Base-by-base conservation (phyloP, 1,284 basidiomycete genomes). In the Neonothopanus nambi region DNA sequence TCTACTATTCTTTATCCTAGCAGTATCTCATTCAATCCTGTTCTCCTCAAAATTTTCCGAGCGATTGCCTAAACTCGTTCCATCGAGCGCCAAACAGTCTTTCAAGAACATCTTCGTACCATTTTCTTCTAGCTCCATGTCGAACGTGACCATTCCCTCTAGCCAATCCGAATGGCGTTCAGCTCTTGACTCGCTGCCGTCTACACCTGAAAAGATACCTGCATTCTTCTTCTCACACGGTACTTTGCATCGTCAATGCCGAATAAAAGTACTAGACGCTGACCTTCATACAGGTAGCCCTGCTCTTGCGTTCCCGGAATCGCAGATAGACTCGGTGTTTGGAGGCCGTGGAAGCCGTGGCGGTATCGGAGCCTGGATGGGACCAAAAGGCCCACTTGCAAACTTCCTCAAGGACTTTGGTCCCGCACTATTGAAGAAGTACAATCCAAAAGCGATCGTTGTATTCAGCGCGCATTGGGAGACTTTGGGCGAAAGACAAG, bases 401-500 rank as follows among this genome's bases (percentile, higher is more conserved):
- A 63, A 65, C 7, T 92, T 91, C 66, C 68, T 92, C 53, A 71
- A 70, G 42, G 82, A 85, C 56, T 89, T 91, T 67, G 89, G 89
- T 1, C 82, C 83, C 2, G 73, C 74, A 0, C 65, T 92, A 24
- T 62, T 89, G 45, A 65, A 80, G 51, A 90, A 90, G 66, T 91
- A 91, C 67, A 75, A 81, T 38, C 87, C 88, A 1, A 85, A 82
- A 63, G 88, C 79, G 11, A 85, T 91, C 53, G 79, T 91, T 2
- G 86, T 91, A 1, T 89, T 91, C 70, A 89, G 85, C 59, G 89
- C 89, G 15, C 89, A 91, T 61, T 91, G 87, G 87, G 89, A 91
- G 62, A 84, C 85, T 0, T 41, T 52, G 6, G 75, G 72, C 5
- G 79, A 83, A 65, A 76, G 78, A 39, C 69, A 82, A 43, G 83